Base-by-base conservation (phyloP, 176 grass and related monocot species). In the Calamus simplicifolius region DNA sequence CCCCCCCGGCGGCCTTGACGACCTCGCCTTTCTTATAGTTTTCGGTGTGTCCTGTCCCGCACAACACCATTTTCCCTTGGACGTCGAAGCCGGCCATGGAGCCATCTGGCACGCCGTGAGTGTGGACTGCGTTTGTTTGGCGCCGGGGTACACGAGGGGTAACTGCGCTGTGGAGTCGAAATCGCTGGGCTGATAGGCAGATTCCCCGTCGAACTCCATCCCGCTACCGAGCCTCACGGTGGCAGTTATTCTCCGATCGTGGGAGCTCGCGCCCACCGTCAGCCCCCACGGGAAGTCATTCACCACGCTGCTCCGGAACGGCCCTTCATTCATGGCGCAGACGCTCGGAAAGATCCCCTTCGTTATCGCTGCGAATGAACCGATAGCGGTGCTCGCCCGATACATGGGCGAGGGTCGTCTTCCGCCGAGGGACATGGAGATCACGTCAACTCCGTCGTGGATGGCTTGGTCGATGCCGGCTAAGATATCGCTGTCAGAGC, bases 401-500 rank as follows among this genome's bases (percentile, higher is more conserved):
- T 23, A 23, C 21, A 23, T 23, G 21, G 21, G 21, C 21, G 21
- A 23, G 21, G 21, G 21, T 23, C 21, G 21, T 23, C 21, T 23
- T 23, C 21, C 21, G 21, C 85, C 81, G 16, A 89, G 54, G 64
- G 85, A 89, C 56, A 89, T 31, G 0, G 85, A 89, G 51, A 89
- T 57, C 3, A 89, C 63, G 59, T 85, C 73, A 3, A 89, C 81
- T 18, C 81, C 77, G 57, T 89, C 77, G n/a, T 50, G 49, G 13
- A 85, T 54, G 0, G 85, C 81, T 18, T 57, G 66, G 23, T 89
- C 85, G 48, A 89, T 80, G 8, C 66, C 81, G 17, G 80, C 81
- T 3, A 89, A 56, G 5, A 80, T 12, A 73, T 84, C 73, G 16
- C 69, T 66, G 59, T 70, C 76, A 27, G 70, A 60, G 51, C 85